These are phyloP conservation scores for Aspergillus sp. DNA, from an alignment of 2,329 filamentous ascomycete genomes.

Conservation along the genomic window DNA sequence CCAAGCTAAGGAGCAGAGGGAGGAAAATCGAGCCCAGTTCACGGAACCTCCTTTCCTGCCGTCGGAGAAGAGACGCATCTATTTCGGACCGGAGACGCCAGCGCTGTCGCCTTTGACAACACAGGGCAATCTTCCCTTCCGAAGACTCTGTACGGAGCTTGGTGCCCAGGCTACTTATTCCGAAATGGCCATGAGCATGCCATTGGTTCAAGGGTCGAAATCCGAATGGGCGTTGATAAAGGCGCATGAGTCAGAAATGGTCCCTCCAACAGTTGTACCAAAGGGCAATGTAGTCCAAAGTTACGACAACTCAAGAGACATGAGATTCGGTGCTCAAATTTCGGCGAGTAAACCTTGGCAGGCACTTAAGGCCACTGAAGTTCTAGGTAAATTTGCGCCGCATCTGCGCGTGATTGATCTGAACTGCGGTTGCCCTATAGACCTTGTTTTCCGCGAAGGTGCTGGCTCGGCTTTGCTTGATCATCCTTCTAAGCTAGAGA, in stretches of 20 bases:
- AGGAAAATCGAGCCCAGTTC: slow-evolving; percentile 70
- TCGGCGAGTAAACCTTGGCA: slow-evolving; percentile 87
- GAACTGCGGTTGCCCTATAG: slow-evolving; percentile 96
- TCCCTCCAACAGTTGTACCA: slow-evolving; percentile 57
- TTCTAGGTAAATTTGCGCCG: slow-evolving; percentile 65
- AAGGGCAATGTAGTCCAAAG: slow-evolving; percentile 52
- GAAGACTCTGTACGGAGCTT: slow-evolving; percentile 76
- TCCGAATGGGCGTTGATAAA: slow-evolving; percentile 93
- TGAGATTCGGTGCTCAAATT: slow-evolving; percentile 88
- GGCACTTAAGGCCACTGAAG: slow-evolving; percentile 78
- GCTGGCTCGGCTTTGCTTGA: slow-evolving; percentile 91
- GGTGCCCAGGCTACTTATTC: slow-evolving; percentile 93
- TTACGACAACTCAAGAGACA: slow-evolving; percentile 74
- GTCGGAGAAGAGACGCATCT: slow-evolving; percentile 86
- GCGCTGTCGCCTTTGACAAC: slow-evolving; percentile 91
- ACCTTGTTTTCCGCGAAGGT: slow-evolving; percentile 79
- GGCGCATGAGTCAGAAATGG: slow-evolving; percentile 73
- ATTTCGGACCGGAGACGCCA: slow-evolving; percentile 90
- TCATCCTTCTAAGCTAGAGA: slow-evolving; percentile 74
- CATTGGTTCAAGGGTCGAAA: slow-evolving; percentile 80
- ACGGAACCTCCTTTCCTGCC: slow-evolving; percentile 79
- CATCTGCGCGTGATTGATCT: slow-evolving; percentile 84
- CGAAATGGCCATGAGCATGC: slow-evolving; percentile 92
- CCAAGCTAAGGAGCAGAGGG: slow-evolving; percentile 35
- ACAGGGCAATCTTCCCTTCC: slow-evolving; percentile 91